Conservation (phyloP, 2,329 filamentous ascomycete genomes). For the Colletotrichum higginsianum region DNA sequence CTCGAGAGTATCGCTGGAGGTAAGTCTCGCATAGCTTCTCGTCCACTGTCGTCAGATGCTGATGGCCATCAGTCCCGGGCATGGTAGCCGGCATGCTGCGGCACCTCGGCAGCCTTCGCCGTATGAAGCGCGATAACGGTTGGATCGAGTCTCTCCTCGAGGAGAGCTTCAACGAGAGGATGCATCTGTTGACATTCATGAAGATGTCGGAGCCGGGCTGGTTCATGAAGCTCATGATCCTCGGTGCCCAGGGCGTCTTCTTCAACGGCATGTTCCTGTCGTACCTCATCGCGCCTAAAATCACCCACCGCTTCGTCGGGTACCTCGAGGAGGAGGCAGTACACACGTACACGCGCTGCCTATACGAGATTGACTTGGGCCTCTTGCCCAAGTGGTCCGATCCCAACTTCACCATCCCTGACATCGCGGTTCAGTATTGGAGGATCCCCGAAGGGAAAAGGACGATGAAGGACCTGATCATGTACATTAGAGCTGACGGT, state of each 20-base stretch:
- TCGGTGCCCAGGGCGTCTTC: slow-evolving; percentile 95
- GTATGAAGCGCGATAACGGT: slow-evolving; percentile 93
- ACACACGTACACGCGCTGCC: slow-evolving; percentile 91
- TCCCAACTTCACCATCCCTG: slow-evolving; percentile 80
- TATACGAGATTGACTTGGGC: slow-evolving; percentile 89
- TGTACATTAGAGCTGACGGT: slow-evolving; percentile 87
- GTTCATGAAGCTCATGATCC: slow-evolving; percentile 94
- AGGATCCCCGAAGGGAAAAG: slow-evolving; percentile 88
- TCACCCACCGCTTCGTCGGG: slow-evolving; percentile 94
- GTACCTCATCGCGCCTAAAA: slow-evolving; percentile 88
- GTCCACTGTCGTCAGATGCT: neutral
- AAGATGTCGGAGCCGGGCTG: slow-evolving; percentile 82
- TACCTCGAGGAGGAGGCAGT: slow-evolving; percentile 98
- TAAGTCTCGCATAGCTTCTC: slow-evolving; percentile 7
- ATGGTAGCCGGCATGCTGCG: slow-evolving; percentile 97
- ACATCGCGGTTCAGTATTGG: slow-evolving; percentile 94
- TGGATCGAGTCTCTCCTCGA: slow-evolving; percentile 96
- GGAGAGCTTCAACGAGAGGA: slow-evolving; percentile 92
- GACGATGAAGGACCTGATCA: slow-evolving; percentile 87
- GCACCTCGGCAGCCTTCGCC: slow-evolving; percentile 86
- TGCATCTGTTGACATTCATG: slow-evolving; percentile 94
- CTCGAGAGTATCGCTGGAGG: slow-evolving; percentile 90
- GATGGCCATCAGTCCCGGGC: slow-evolving; percentile 75
- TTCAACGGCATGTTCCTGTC: slow-evolving; percentile 94
- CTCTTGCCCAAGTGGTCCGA: slow-evolving; percentile 85